A percentile compares a stretch with the other conserved stretches of the same genome.
phyloP scores from a whole-genome alignment of 1,139 yeast genomes.

The Pichia cactophila region DNA sequence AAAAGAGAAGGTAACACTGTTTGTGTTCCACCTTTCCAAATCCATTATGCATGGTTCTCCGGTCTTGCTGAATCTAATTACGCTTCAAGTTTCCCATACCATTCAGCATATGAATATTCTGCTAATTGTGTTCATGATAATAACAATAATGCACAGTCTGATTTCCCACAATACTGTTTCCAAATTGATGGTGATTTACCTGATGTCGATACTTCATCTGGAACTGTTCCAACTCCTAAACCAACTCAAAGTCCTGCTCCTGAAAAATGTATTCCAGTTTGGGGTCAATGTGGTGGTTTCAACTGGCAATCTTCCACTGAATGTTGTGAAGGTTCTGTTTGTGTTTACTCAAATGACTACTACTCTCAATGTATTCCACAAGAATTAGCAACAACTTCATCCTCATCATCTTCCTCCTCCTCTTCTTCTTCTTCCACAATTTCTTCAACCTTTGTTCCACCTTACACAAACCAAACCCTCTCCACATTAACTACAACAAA shows the following conservation, averaged over 20 bases:
- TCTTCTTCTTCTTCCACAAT: neutral
- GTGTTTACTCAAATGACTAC: slow-evolving; percentile 10
- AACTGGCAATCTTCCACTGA: slow-evolving; percentile 11
- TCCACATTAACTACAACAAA: neutral
- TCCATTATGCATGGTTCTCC: slow-evolving; percentile 28
- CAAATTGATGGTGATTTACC: neutral
- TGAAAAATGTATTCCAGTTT: neutral
- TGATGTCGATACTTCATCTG: neutral
- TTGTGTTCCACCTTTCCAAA: slow-evolving; percentile 26
- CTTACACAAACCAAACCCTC: neutral
- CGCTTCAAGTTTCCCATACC: slow-evolving; percentile 18
- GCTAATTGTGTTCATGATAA: slow-evolving; percentile 26
- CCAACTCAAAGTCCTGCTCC: neutral
- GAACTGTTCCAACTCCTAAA: slow-evolving; percentile 4
- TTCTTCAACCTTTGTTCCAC: neutral
- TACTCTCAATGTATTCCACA: slow-evolving; percentile 14
- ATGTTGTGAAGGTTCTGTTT: slow-evolving; percentile 11
- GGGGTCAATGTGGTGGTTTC: slow-evolving; percentile 17
- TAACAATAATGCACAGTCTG: slow-evolving; percentile 25
- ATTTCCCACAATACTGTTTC: slow-evolving; percentile 28
- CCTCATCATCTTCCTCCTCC: neutral
- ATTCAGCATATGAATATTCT: slow-evolving; percentile 21
- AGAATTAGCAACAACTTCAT: slow-evolving; percentile 6
- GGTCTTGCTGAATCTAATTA: slow-evolving; percentile 15
- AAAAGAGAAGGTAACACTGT: slow-evolving; percentile 12